phyloP scores from a whole-genome alignment of 73 alveolate genomes.

The Paramecium biaurelia region DNA sequence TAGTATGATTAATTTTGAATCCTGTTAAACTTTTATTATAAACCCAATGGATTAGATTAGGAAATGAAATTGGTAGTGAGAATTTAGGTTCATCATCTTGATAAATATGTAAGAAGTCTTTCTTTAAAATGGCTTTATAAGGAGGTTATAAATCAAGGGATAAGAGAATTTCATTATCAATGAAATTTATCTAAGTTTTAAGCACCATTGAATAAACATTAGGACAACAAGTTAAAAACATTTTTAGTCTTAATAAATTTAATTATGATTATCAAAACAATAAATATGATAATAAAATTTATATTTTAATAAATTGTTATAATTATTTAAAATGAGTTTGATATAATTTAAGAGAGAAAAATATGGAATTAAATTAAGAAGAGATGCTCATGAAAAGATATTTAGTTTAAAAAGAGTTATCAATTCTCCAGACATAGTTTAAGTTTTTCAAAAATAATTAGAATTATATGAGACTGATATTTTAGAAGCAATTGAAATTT shows the following conservation, averaged over 20 bases:
- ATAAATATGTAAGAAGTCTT: conserved; percentile 11
- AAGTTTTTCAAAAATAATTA: neutral
- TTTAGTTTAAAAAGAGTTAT: neutral
- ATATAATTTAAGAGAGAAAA: neutral
- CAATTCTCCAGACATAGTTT: neutral
- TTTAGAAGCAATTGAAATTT: neutral
- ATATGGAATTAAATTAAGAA: neutral
- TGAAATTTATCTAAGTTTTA: neutral
- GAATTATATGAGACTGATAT: neutral
- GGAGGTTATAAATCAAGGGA: neutral
- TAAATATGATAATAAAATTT: neutral
- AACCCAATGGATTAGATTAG: conserved; percentile 13
- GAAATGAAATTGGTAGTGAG: neutral
- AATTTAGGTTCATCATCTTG: neutral
- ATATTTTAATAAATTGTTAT: neutral
- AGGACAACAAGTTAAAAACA: neutral
- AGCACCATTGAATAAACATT: conserved; percentile 4
- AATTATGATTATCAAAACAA: neutral
- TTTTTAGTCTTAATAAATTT: neutral
- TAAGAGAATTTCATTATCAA: neutral
- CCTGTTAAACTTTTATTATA: neutral
- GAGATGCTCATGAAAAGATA: neutral
- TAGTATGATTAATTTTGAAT: neutral
- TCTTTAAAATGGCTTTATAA: neutral
- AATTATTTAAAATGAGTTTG: neutral